Conservation (phyloP, 305 asterid species). For the Fraxinus latifolia region DNA sequence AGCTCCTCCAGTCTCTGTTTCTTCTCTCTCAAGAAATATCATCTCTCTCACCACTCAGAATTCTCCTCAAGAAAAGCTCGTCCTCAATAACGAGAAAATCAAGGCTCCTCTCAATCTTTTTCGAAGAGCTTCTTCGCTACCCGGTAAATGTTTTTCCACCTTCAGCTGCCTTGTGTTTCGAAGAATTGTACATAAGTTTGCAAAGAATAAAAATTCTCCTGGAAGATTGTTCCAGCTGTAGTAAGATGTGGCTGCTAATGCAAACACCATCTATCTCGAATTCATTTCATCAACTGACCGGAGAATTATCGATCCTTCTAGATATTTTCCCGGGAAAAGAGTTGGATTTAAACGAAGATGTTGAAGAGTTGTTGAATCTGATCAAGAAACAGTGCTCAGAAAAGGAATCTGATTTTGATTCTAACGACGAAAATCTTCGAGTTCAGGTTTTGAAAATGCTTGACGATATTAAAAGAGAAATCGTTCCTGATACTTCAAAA, state of each 20-base stretch:
- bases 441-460: constrained; percentile 50
- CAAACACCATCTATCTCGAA: constrained; percentile 47
- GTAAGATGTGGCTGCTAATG: constrained; percentile 76
- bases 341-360: constrained; percentile 54
- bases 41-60: constrained; percentile 40
- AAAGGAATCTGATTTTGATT: constrained; percentile 36
- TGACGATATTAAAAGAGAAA: constrained; percentile 57
- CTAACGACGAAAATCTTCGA: constrained; percentile 43
- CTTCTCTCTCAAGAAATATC: constrained; percentile 58
- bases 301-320: constrained; percentile 66
- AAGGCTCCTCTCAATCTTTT: constrained; percentile 48
- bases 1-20: constrained; percentile 55
- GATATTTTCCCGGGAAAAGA: constrained; percentile 70
- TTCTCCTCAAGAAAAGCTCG: constrained; percentile 48
- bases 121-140: constrained; percentile 61
- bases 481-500: constrained; percentile 55
- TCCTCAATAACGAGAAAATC: constrained; percentile 57
- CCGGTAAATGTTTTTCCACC: constrained; percentile 41
- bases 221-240: constrained; percentile 53
- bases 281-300: constrained; percentile 49
- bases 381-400: constrained; percentile 62
- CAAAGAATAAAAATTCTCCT: constrained; percentile 54
- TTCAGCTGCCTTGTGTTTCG: constrained; percentile 68
- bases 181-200: constrained; percentile 66
- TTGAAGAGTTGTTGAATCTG: constrained; percentile 55